Percentiles rank a stretch among this genome's conserved stretches.
phyloP scores from a whole-genome alignment of 1,284 basidiomycete genomes.

The Xerocomus nothofagi region DNA sequence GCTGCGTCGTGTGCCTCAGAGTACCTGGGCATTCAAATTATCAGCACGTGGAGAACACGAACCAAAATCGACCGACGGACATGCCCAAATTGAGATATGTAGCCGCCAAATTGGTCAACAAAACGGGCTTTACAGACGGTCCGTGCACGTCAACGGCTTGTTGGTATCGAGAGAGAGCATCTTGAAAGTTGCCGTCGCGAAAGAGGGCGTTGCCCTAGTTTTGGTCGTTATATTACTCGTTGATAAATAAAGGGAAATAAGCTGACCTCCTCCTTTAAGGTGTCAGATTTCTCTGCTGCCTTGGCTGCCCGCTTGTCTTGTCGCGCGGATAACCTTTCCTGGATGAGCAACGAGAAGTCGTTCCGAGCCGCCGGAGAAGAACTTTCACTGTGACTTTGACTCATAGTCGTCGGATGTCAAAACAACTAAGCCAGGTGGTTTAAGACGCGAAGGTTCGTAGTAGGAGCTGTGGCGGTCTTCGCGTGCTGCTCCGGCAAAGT shows the following conservation, averaged over 20 bases:
- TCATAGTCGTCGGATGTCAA: background rate
- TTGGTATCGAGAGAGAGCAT: conserved; percentile 15
- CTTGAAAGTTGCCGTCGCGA: conserved; percentile 7
- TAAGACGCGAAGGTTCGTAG: background rate
- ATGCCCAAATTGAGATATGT: conserved; percentile 20
- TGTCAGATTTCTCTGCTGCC: conserved; percentile 21
- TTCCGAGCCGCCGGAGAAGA: background rate
- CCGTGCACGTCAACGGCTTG: conserved; percentile 18
- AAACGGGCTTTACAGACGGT: conserved; percentile 6
- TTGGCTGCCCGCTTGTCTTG: conserved; percentile 17
- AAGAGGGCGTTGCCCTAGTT: conserved; percentile 18
- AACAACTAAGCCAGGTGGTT: background rate
- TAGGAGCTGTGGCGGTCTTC: too few species aligned
- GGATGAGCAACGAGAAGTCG: background rate
- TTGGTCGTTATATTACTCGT: background rate
- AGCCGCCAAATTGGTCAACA: conserved; percentile 21
- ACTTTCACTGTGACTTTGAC: background rate
- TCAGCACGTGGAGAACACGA: background rate
- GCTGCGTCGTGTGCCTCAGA: conserved; percentile 14
- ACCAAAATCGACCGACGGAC: conserved; percentile 3
- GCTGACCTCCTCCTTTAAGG: conserved; percentile 21
- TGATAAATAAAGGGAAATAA: background rate
- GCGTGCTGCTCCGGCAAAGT: too few species aligned
- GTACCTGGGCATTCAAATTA: conserved; percentile 9
- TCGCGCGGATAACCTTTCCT: conserved; percentile 9